These are phyloP conservation scores for Fusarium zealandicum DNA, from an alignment of 2,329 filamentous ascomycete genomes.

Conservation along the genomic window DNA sequence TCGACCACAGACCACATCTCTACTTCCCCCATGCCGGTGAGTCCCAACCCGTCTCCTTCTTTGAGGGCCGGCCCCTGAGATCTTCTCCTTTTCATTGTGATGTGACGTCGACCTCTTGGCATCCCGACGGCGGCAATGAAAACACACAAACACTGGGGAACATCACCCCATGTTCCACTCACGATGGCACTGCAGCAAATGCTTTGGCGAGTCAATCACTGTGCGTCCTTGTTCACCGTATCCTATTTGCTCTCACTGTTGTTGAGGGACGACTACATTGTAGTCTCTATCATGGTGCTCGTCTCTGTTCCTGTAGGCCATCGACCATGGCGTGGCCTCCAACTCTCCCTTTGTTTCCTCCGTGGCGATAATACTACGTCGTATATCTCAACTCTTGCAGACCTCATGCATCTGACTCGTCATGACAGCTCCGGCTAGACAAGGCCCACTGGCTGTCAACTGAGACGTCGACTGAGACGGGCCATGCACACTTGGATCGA, in stretches of 20 bases:
- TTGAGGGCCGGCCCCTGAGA: conserved; percentile 16
- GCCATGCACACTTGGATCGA: conserved; percentile 25
- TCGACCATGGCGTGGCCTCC: conserved; percentile 3
- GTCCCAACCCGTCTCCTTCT: conserved; percentile 14
- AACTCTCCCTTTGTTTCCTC: not conserved
- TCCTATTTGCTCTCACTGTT: too few species aligned
- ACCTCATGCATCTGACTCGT: not conserved
- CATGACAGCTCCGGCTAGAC: not conserved
- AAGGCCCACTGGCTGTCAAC: not conserved
- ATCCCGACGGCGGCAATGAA: conserved; percentile 28
- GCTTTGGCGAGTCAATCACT: conserved; percentile 23
- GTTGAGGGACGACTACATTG: too few species aligned
- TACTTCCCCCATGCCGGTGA: conserved; percentile 22
- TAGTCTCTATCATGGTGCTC: not conserved
- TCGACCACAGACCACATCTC: conserved; percentile 16
- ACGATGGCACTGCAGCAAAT: conserved; percentile 35
- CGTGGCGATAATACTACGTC: not conserved
- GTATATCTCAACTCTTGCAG: not conserved
- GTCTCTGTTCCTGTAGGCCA: conserved; percentile 4
- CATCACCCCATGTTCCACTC: conserved; percentile 33
- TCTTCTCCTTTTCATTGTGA: not conserved
- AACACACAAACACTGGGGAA: conserved; percentile 17
- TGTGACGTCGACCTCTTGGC: conserved; percentile 19
- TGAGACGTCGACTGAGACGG: not conserved
- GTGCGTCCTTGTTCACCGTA: conserved; percentile 17